Conservation (phyloP, 192 early-diverging fungal species). For the Linnemannia elongata region DNA sequence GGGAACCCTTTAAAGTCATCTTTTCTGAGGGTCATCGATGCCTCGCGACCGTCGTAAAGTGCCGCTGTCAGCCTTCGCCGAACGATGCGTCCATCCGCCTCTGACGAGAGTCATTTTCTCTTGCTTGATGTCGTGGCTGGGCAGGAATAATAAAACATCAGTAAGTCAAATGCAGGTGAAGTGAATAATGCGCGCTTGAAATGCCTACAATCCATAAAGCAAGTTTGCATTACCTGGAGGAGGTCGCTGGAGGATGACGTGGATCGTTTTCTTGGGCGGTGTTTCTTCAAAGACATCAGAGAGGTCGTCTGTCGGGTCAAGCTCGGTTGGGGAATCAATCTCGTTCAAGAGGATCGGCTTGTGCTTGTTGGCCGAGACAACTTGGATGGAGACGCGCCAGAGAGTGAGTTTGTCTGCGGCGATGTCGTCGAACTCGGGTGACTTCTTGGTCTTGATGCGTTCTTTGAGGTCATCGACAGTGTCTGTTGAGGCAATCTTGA, state of each 20-base stretch:
- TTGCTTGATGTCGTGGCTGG: conserved; percentile 8
- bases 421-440: too few species aligned
- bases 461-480: too few species aligned
- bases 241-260: neutral
- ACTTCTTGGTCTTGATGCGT: too few species aligned
- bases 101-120: conserved; percentile 18
- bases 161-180: neutral
- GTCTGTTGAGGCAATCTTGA: too few species aligned
- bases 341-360: too few species aligned
- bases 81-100: conserved; percentile 16
- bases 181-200: neutral
- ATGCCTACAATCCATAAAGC: neutral
- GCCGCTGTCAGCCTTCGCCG: conserved; percentile 9
- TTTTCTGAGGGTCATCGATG: conserved; percentile 25
- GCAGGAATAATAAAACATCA: conserved; percentile 8
- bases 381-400: too few species aligned
- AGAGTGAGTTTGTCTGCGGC: conserved; percentile 11
- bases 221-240: too few species aligned
- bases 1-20: conserved; percentile 20
- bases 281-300: conserved; percentile 11
- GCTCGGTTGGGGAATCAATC: neutral
- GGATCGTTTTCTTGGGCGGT: conserved; percentile 17
- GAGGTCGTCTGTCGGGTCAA: conserved; percentile 15
- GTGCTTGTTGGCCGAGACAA: too few species aligned
- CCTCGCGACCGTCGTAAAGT: conserved; percentile 19